Evolutionary conservation across 768 basidiomycete genomes (phyloP), one percentile per base, ranked within the genome.

Genomic region (Podaxis mareebaensis): DNA sequence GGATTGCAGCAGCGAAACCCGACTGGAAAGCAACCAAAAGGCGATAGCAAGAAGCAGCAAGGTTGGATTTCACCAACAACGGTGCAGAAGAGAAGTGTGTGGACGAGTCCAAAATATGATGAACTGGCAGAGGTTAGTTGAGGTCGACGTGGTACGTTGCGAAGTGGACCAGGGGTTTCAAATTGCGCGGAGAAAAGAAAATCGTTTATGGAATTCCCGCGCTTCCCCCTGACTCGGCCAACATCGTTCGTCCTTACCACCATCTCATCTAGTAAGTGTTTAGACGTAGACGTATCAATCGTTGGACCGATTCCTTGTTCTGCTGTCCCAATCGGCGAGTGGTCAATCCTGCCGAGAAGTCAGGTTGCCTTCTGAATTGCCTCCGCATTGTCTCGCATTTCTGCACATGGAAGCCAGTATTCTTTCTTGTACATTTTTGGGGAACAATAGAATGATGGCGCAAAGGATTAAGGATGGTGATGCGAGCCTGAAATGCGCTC

Each of bases 81-180:
- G 48, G 54, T 40, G 15, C 39, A 22, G 42, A 44, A 24, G 36
- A 38, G 44, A 39, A 22, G 58, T 26, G 58, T 39, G 46, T 22
- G 22, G 59, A 28, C 68, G 71, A 77, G 74, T 68, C 72, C 75
- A 76, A 74, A 77, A 75, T 75, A 73, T 28, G 36, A 38, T 24
- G 12, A 77, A 67, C 60, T 68, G 71, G 71, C 71, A 66, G 74
- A 58, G 40, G 13, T 13, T 17, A 22, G 49, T 0, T 39, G 49
- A 28, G 49, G 39, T 60, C 59, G 48, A 60, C 59, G 59, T 60
- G 59, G 59, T 59, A 39, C 22, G 59, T 60, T 60, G 59, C 48
- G 51, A 60, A 36, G 49, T 15, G 49, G 20, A 53, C 59, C 48
- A 38, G 24, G 7, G 13, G 54, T 60, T 44, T 61, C 60, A 61